Conservation (phyloP, 805 yeast genomes). For the Candida ficus region DNA sequence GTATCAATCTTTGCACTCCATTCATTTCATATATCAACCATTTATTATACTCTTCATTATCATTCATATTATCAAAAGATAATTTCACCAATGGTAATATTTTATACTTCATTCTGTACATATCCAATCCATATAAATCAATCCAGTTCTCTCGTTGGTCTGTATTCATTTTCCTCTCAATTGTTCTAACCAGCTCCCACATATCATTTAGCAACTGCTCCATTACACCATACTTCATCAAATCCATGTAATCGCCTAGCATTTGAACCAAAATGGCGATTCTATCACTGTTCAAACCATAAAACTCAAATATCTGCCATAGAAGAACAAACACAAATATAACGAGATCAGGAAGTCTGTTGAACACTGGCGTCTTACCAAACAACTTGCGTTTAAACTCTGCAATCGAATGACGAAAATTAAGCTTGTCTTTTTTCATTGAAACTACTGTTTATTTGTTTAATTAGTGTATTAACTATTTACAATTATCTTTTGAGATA, state of each 20-base stretch:
- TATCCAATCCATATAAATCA: constrained; percentile 2
- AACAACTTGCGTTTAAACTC: constrained; percentile 1
- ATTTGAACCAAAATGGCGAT: not conserved
- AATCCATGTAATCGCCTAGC: not conserved
- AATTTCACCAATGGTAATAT: constrained; percentile 2
- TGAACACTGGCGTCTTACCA: not conserved
- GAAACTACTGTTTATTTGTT: not conserved
- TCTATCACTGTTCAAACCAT: not conserved
- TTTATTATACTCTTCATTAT: not conserved
- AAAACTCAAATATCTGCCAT: constrained; percentile 4
- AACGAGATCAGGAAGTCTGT: not conserved
- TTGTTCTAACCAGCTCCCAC: not conserved
- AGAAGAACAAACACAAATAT: not conserved
- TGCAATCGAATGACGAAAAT: not conserved
- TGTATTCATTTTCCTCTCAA: not conserved
- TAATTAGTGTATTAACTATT: no score
- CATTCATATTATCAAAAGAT: not conserved
- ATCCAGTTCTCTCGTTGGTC: constrained; percentile 1
- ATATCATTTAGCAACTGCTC: not conserved
- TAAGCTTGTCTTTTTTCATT: not conserved
- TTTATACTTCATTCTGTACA: constrained; percentile 1
- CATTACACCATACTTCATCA: not conserved
- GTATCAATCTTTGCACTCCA: not conserved
- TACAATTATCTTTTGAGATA: no score
- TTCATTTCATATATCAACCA: constrained; percentile 4